Evolutionary conservation across 306 rosid species (phyloP), one percentile per base, ranked within the genome.

Genomic region (Rosa rugosa): DNA sequence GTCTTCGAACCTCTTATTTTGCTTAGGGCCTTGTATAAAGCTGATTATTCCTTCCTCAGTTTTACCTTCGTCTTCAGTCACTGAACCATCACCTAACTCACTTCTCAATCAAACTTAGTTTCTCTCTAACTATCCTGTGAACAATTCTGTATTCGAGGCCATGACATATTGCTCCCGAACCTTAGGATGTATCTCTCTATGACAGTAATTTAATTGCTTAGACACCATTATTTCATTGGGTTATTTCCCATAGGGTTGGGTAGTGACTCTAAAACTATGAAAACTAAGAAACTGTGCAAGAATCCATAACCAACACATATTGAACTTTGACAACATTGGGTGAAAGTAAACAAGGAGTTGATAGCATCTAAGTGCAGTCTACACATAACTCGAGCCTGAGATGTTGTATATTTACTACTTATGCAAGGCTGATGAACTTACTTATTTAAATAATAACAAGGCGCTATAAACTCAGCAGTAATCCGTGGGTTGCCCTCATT

Each of bases 401-500:
- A 79, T 6, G 34, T 36, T 72, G 54, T 42, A 75, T 47, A 65
- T 17, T 44, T 63, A 80, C 75, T 54, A 53, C 45, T 68, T 34
- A 17, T 12, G 20, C 2, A 47, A 36, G 85, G 8, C 72, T 64
- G 76, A 84, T 31, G 47, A 73, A 73, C 88, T 88, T 89, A 91
- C 99, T 95, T 95, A 83, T 95, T 95, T 18, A 91, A 72, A 75
- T 80, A 86, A 83, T 90, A 95, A 83, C 97, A 92, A 20, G 99
- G 99, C 27, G 99, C 99, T 53, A 91, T 69, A 83, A 95, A 95
- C 80, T 91, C 79, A n/a, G 99, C 84, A 83, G 91, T 92, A 88
- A 95, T 95, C 57, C 81, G 77, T 5, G 99, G 99, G 81, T 91
- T 95, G 77, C 99, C 98, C 8, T 90, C 97, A 82, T 95, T 95